Evolutionary conservation across 2,329 filamentous ascomycete genomes (phyloP).

Genomic region (Lomentospora prolificans): DNA sequence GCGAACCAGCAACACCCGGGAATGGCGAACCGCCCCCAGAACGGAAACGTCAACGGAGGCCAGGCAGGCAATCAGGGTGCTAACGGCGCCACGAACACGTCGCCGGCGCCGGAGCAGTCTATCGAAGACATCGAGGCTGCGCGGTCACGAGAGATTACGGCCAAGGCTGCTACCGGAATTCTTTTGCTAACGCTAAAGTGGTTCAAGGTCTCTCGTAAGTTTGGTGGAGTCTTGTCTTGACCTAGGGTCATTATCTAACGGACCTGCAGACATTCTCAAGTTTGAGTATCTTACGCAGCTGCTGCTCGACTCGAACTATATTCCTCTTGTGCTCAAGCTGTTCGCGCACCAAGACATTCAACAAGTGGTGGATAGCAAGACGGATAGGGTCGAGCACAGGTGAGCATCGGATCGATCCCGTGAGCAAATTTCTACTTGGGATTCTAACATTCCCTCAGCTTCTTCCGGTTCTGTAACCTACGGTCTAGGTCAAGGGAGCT

Average conservation of each 20-base stretch:
- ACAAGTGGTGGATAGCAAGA: slow-evolving; percentile 74
- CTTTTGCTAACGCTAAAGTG: slow-evolving; percentile 86
- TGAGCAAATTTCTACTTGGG: slow-evolving; percentile 10
- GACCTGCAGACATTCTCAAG: slow-evolving; percentile 69
- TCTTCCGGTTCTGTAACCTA: slow-evolving; percentile 81
- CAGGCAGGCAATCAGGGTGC: neutral
- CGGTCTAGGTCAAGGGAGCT: slow-evolving; percentile 34
- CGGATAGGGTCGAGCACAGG: slow-evolving; percentile 75
- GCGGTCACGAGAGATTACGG: slow-evolving; percentile 74
- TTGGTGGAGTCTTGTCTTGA: neutral
- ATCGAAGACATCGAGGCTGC: slow-evolving; percentile 74
- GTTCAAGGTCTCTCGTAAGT: slow-evolving; percentile 88
- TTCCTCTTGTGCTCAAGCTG: slow-evolving; percentile 84
- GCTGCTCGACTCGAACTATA: slow-evolving; percentile 86
- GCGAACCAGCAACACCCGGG: slow-evolving; percentile 35
- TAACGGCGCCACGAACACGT: slow-evolving; percentile 15
- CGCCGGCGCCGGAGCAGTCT: slow-evolving; percentile 33
- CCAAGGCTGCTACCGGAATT: slow-evolving; percentile 85
- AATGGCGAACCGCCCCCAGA: slow-evolving; percentile 20
- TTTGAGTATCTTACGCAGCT: slow-evolving; percentile 94
- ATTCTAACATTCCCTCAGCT: slow-evolving; percentile 39
- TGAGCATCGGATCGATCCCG: slow-evolving; percentile 26
- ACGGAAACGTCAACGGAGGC: slow-evolving; percentile 13
- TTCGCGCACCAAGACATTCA: slow-evolving; percentile 93
- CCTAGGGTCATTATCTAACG: slow-evolving; percentile 13